Conservation (phyloP, 257 asterid genomes). For the Solanum rostratum region DNA sequence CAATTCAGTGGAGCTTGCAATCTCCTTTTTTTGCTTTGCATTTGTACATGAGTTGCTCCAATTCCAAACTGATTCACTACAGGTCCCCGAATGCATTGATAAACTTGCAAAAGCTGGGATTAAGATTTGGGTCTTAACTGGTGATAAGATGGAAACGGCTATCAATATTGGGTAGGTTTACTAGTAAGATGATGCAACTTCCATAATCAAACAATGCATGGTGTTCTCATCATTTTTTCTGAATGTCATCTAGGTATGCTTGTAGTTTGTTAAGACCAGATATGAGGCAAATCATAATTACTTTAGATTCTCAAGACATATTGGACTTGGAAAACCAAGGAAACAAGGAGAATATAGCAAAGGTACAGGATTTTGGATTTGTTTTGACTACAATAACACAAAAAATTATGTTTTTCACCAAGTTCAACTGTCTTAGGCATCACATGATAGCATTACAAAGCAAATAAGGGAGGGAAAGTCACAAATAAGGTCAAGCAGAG, state of each 20-base stretch:
- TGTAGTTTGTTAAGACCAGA: conserved; percentile 82
- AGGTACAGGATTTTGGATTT: conserved; percentile 33
- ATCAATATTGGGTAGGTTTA: conserved; percentile 78
- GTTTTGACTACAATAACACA: neutral
- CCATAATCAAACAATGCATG: neutral
- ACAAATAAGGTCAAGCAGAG: conserved; percentile 38
- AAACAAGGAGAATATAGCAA: conserved; percentile 49
- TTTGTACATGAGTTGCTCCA: neutral
- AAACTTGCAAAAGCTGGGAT: conserved; percentile 82
- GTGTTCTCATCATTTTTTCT: conserved; percentile 1
- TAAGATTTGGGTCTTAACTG: conserved; percentile 94
- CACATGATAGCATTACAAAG: conserved; percentile 38
- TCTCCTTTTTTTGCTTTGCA: neutral
- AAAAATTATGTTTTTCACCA: conserved; percentile 3
- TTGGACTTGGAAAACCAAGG: conserved; percentile 53
- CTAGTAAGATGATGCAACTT: neutral
- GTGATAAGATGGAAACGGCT: conserved; percentile 99
- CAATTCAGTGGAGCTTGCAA: neutral
- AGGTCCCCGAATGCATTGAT: conserved; percentile 95
- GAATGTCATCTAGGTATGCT: conserved; percentile 48
- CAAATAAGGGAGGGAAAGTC: conserved; percentile 51
- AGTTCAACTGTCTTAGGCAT: conserved; percentile 39
- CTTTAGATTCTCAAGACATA: conserved; percentile 58
- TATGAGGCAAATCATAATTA: conserved; percentile 75
- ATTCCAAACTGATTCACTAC: conserved; percentile 5